Percentiles rank a stretch among this genome's conserved stretches.
Evolutionary conservation across 2,329 filamentous ascomycete genomes (phyloP).

Genomic region (Colletotrichum lindemuthianum): DNA sequence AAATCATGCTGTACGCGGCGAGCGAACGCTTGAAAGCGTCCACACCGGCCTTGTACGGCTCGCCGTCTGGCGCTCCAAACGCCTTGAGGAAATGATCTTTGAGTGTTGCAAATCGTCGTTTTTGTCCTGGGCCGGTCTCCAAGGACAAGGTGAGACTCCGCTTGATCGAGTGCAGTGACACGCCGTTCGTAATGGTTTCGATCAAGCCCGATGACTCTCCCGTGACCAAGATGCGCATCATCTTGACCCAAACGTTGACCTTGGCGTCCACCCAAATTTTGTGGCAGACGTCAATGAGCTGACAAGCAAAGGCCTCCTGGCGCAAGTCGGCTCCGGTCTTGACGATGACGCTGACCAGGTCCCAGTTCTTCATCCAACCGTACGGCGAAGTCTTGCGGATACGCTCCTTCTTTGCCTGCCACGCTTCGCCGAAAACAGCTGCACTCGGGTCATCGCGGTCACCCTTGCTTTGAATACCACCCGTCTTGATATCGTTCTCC

Average conservation of each 20-base stretch:
- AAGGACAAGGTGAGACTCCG: slow-evolving; percentile 82
- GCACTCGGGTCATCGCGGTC: slow-evolving; percentile 88
- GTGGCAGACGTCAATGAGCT: slow-evolving; percentile 83
- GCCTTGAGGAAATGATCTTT: slow-evolving; percentile 85
- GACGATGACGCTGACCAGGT: slow-evolving; percentile 86
- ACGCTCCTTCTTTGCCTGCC: slow-evolving; percentile 85
- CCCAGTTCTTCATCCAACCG: slow-evolving; percentile 92
- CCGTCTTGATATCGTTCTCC: slow-evolving; percentile 91
- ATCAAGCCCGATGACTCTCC: slow-evolving; percentile 86
- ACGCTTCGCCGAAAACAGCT: slow-evolving; percentile 87
- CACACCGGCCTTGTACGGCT: slow-evolving; percentile 76
- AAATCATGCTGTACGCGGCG: slow-evolving; percentile 86
- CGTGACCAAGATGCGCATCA: slow-evolving; percentile 87
- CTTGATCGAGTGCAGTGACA: slow-evolving; percentile 87
- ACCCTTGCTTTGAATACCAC: slow-evolving; percentile 81
- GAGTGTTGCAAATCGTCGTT: slow-evolving; percentile 80
- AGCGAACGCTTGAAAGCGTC: slow-evolving; percentile 85
- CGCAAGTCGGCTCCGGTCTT: slow-evolving; percentile 86
- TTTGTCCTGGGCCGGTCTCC: slow-evolving; percentile 71
- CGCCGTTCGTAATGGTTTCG: slow-evolving; percentile 88
- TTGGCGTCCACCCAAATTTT: slow-evolving; percentile 82
- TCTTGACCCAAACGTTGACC: slow-evolving; percentile 86
- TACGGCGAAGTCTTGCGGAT: slow-evolving; percentile 86
- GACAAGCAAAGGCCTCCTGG: slow-evolving; percentile 88
- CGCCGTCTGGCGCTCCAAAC: slow-evolving; percentile 76